phyloP scores from a whole-genome alignment of 805 yeast species.

The Hanseniaspora meyeri region DNA sequence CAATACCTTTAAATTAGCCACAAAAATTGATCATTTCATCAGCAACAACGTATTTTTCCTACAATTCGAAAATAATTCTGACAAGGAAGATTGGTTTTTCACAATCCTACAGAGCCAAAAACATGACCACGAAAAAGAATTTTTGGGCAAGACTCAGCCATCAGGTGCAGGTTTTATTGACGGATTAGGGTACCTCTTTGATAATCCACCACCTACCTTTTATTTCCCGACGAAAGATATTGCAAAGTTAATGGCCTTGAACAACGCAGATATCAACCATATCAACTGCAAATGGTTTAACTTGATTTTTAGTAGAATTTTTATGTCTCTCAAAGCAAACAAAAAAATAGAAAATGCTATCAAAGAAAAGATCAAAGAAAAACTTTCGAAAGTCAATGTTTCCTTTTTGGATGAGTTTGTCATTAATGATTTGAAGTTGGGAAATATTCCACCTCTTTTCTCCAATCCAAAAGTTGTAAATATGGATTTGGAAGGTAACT shows the following conservation, averaged over 20 bases:
- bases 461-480: conserved; percentile 59
- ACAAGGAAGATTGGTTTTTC: conserved; percentile 90
- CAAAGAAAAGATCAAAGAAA: conserved; percentile 49
- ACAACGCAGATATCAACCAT: conserved; percentile 76
- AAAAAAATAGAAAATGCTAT: conserved; percentile 48
- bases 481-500: conserved; percentile 68
- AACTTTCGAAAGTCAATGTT: conserved; percentile 63
- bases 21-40: neutral
- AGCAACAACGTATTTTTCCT: conserved; percentile 35
- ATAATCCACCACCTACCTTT: conserved; percentile 40
- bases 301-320: conserved; percentile 73
- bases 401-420: conserved; percentile 80
- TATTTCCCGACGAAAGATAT: conserved; percentile 61
- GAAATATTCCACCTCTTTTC: conserved; percentile 67
- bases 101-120: conserved; percentile 69
- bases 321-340: conserved; percentile 64
- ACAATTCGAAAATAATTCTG: conserved; percentile 64
- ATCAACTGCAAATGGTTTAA: conserved; percentile 81
- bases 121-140: conserved; percentile 16
- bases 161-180: conserved; percentile 40
- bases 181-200: conserved; percentile 29
- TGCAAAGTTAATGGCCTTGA: conserved; percentile 57
- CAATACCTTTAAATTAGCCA: neutral
- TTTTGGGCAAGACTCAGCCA: conserved; percentile 17
- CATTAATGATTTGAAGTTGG: conserved; percentile 60